These are phyloP conservation scores for Sugiyamaella grinbergsii DNA, from an alignment of 1,139 yeast species.

Conservation along the genomic window DNA sequence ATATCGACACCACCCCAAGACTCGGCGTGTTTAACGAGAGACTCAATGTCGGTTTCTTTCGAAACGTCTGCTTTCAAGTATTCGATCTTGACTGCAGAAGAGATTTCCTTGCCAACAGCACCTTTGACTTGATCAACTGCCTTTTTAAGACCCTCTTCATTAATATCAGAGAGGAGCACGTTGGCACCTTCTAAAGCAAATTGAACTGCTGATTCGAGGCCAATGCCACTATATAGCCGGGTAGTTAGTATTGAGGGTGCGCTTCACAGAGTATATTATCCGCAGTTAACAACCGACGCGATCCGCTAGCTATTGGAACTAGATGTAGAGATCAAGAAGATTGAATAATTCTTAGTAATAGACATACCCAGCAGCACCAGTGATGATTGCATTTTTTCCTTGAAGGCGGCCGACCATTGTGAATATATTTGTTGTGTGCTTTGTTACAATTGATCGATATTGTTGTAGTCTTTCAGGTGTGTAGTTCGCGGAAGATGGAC, in stretches of 20 bases:
- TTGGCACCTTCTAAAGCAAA: conserved; percentile 49
- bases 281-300: no score
- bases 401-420: conserved; percentile 47
- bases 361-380: conserved; percentile 65
- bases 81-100: conserved; percentile 33
- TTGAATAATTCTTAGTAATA: no score
- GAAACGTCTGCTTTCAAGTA: conserved; percentile 41
- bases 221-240: conserved; percentile 38
- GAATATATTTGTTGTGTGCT: no score
- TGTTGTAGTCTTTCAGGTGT: no score
- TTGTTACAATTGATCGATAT: no score
- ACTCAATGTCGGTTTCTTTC: conserved; percentile 42
- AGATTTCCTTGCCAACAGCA: conserved; percentile 29
- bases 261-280: not conserved
- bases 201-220: conserved; percentile 45
- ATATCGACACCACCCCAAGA: conserved; percentile 61
- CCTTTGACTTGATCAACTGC: conserved; percentile 39
- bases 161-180: conserved; percentile 64
- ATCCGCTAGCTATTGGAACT: not conserved
- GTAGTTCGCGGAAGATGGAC: no score
- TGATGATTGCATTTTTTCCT: conserved; percentile 59
- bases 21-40: conserved; percentile 42
- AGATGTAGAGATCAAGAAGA: not conserved
- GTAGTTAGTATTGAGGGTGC: conserved; percentile 40
- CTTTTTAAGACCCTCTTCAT: conserved; percentile 37